These are phyloP conservation scores for Gloeophyllum trabeum DNA, from an alignment of 768 basidiomycete genomes.

Conservation along the genomic window DNA sequence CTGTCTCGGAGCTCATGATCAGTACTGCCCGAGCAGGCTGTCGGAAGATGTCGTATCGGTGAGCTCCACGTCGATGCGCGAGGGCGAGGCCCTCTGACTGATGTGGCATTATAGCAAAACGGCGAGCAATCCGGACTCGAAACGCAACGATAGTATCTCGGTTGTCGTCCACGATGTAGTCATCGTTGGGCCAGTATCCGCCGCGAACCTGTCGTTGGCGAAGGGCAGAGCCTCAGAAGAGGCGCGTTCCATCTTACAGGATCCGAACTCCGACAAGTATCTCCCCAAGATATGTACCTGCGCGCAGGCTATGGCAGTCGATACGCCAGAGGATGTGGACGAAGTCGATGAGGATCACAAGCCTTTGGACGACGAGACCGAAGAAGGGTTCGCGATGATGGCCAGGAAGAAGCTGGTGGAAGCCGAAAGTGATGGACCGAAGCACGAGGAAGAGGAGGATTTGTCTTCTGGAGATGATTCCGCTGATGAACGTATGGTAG, in stretches of 20 bases:
- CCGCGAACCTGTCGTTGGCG: slow-evolving; percentile 45
- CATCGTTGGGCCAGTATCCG: slow-evolving; percentile 51
- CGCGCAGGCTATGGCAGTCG: slow-evolving; percentile 5
- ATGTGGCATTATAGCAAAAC: slow-evolving; percentile 23
- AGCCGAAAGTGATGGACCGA: not conserved
- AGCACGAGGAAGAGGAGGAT: not conserved
- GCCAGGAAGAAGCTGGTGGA: slow-evolving; percentile 18
- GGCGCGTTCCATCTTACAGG: slow-evolving; percentile 41
- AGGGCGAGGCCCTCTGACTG: too few relatives aligned
- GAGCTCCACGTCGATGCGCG: slow-evolving; percentile 10
- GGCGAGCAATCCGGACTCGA: slow-evolving; percentile 29
- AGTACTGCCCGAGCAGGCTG: slow-evolving; percentile 58
- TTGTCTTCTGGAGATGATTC: too few relatives aligned
- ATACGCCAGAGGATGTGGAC: slow-evolving; percentile 2
- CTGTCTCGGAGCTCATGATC: slow-evolving; percentile 58
- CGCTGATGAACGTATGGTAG: too few relatives aligned
- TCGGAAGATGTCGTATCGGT: slow-evolving; percentile 33
- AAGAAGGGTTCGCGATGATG: slow-evolving; percentile 35
- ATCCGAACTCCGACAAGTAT: slow-evolving; percentile 30
- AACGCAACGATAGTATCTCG: slow-evolving; percentile 38
- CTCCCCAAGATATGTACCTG: slow-evolving; percentile 35
- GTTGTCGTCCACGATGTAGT: slow-evolving; percentile 47
- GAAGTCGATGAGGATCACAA: slow-evolving; percentile 3
- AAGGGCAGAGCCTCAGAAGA: slow-evolving; percentile 59
- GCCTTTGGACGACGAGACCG: slow-evolving; percentile 31